phyloP scores from a whole-genome alignment of 1,139 yeast species.

The Eremothecium cymbalariae region DNA sequence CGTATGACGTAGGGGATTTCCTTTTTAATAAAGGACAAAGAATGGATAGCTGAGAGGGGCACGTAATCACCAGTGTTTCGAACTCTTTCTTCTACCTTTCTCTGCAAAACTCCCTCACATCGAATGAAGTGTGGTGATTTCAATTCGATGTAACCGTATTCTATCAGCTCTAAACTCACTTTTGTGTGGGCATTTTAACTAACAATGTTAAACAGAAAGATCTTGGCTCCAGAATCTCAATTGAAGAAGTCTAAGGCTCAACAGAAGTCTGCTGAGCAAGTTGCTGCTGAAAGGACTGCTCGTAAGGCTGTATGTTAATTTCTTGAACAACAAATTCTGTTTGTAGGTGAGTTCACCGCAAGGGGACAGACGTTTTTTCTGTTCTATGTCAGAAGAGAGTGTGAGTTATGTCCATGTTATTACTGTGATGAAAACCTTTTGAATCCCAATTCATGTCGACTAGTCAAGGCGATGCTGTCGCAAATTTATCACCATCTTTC shows the following conservation, averaged over 20 bases:
- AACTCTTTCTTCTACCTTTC: conserved; percentile 20
- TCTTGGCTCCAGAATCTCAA: conserved; percentile 80
- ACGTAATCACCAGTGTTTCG: conserved; percentile 17
- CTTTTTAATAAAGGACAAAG: conserved; percentile 23
- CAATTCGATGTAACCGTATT: conserved; percentile 32
- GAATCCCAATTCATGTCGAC: conserved; percentile 59
- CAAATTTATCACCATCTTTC: conserved; percentile 95
- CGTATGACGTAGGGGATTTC: conserved; percentile 32
- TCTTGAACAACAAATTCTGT: conserved; percentile 3
- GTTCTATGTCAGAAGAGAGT: too few relatives aligned
- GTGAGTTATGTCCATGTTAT: conserved; percentile 8
- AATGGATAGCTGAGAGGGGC: conserved; percentile 9
- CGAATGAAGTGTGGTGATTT: conserved; percentile 34
- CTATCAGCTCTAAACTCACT: conserved; percentile 8
- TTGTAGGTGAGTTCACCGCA: conserved; percentile 13
- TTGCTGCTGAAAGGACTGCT: conserved; percentile 79
- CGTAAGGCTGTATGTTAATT: conserved; percentile 77
- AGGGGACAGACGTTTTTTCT: conserved; percentile 3
- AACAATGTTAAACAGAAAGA: conserved; percentile 27
- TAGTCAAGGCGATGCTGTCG: conserved; percentile 90
- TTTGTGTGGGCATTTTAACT: conserved; percentile 14
- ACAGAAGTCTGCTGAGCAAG: conserved; percentile 78
- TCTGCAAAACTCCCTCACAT: conserved; percentile 29
- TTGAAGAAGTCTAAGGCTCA: conserved; percentile 90
- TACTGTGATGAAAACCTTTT: conserved; percentile 35